Base-by-base conservation (phyloP, 129 eudicot species). In the Cynara cardunculus region DNA sequence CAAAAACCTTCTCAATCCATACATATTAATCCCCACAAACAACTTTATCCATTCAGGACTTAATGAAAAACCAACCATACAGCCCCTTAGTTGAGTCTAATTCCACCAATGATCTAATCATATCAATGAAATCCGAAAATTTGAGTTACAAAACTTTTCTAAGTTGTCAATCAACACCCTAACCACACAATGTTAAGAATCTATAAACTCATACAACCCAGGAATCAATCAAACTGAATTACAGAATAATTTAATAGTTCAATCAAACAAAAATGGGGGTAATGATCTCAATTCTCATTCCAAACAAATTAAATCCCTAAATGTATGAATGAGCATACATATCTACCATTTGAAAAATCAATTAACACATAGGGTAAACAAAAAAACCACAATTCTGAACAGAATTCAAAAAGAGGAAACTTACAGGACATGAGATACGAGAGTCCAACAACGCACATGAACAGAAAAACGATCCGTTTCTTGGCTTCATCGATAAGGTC, bases 391-490 rank as follows among this genome's bases (percentile, higher is more conserved):
- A 31, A 41, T 49, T 25, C 1, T 14, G 24, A 70, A 25, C 34
- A 82, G 18, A 75, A 65, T 3, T 37, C 53, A 2, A 18, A 9
- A 64, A 39, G 8, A 2, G 24, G 11, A 78, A 34, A 90, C 99
- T 92, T 80, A 95, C 99, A 77, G 19, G 97, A 92, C 99, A 95
- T 92, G 59, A 95, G 93, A 84, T 95, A 95, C 7, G 99, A 95
- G 7, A 95, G 85, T 72, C 97, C 99, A 56, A 92, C 89, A 56
- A 83, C 97, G 75, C 94, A 90, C 27, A 92, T 80, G 69, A 75
- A 78, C 80, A 95, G 87, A 16, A 95, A 72, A 66, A 95, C 95
- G 87, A 91, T 81, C 85, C 99, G 90, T 84, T 92, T 95, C 86
- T 95, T 92, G 0, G 97, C 97, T 85, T 95, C 99, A 71, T 95